Evolutionary conservation across 768 basidiomycete species (phyloP), one percentile per base, ranked within the genome.

Genomic region (Amanita pallidorosea): DNA sequence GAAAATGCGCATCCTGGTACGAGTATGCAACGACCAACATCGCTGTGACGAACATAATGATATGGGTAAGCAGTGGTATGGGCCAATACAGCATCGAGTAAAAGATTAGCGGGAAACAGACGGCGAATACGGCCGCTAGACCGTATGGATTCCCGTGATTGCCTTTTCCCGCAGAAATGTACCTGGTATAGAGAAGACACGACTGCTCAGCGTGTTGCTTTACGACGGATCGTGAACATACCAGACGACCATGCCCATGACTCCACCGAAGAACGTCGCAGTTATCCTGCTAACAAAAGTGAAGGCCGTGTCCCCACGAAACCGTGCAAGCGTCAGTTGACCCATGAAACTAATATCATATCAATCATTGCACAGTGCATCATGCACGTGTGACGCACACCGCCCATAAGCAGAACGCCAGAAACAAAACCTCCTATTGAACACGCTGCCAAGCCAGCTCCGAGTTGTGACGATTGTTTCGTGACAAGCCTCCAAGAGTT

Each of bases 241-340:
- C 88, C 87, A 88, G 63, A 88, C 72, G 4, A 72, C 66, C 55
- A 78, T 71, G 1, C 87, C 87, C 1, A 79, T 61, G 5, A 83
- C 41, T 5, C 79, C 79, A 6, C 87, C 87, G 22, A 73, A 62
- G 52, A 87, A 83, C 1, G 87, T 88, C 44, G 77, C 77, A 4
- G 74, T 34, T 20, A 86, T 71, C 51, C 87, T 75, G 1, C 77
- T 70, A 4, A n/a, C n/a, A 12, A 86, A 70, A 2, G 76, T 83
- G 53, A 84, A 84, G 0, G 77, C 73, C 0, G 86, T 90, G 47
- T 90, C 87, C n/a, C 86, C 87, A 40, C 82, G 73, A 58, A 86
- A 88, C 15, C 85, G 76, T 7, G 81, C 69, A 0, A 86, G 63
- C 0, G 84, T 84, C 5, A 87, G 66, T 57, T 88, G 87, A 0